Evolutionary conservation across 1,284 basidiomycete genomes (phyloP).

Genomic region (Marasmius fiardii): DNA sequence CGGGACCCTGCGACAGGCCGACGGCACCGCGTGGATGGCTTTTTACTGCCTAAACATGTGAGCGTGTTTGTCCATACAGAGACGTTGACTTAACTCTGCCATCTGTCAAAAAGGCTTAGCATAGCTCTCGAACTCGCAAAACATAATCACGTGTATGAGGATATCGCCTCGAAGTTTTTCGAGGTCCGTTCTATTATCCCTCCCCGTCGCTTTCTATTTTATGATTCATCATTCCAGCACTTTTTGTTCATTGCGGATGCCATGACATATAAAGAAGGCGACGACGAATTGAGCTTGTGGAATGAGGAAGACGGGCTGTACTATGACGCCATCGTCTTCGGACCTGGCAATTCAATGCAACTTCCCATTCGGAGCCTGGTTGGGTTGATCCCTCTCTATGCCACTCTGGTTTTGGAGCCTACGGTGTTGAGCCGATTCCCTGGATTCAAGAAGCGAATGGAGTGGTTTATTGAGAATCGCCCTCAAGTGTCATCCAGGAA

Average conservation of each 20-base stretch:
- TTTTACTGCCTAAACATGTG: constrained; percentile 97
- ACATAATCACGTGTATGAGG: constrained; percentile 96
- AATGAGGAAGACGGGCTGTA: constrained; percentile 97
- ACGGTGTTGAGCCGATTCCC: constrained; percentile 87
- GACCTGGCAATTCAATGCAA: constrained; percentile 82
- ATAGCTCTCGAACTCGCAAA: constrained; percentile 97
- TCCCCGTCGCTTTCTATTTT: background rate
- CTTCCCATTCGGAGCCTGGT: constrained; percentile 92
- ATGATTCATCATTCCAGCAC: constrained; percentile 51
- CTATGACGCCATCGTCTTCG: constrained; percentile 95
- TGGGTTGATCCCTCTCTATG: constrained; percentile 94
- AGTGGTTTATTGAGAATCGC: constrained; percentile 97
- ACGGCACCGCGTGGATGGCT: constrained; percentile 99
- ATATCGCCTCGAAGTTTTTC: constrained; percentile 99
- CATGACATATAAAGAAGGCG: constrained; percentile 87
- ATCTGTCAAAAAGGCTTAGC: constrained; percentile 63
- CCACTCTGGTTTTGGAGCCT: constrained; percentile 92
- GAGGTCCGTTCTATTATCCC: constrained; percentile 52
- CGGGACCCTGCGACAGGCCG: constrained; percentile 89
- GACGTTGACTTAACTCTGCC: constrained; percentile 6
- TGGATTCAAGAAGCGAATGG: constrained; percentile 96
- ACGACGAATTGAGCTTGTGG: constrained; percentile 85
- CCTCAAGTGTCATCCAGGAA: constrained; percentile 85
- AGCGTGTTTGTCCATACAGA: constrained; percentile 20
- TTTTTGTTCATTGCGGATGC: constrained; percentile 97